Evolutionary conservation across 1,284 basidiomycete species (phyloP).

Genomic region (Stereum hirsutum): DNA sequence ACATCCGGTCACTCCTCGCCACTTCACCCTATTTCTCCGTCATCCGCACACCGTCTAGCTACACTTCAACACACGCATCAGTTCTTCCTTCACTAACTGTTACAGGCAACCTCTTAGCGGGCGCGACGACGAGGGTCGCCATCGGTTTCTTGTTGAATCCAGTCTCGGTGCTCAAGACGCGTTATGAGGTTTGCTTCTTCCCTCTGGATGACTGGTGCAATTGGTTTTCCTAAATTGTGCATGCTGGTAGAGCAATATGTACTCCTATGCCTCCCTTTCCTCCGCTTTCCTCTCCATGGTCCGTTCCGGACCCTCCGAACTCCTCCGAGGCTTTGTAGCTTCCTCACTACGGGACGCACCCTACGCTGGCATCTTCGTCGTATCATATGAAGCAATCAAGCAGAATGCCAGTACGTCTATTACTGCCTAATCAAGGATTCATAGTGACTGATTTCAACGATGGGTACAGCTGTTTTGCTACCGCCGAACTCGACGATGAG

Average conservation of each 20-base stretch:
- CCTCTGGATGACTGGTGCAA: too few species aligned
- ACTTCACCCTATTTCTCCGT: conserved; percentile 52
- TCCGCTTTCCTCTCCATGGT: conserved; percentile 56
- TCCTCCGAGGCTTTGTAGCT: conserved; percentile 85
- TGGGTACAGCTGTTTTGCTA: conserved; percentile 18
- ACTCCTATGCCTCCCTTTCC: conserved; percentile 61
- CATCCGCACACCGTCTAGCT: conserved; percentile 18
- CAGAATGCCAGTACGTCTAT: conserved; percentile 46
- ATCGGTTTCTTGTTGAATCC: conserved; percentile 92
- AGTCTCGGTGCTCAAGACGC: conserved; percentile 89
- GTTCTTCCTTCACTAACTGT: conserved; percentile 72
- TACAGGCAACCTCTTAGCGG: conserved; percentile 84
- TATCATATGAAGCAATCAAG: conserved; percentile 86
- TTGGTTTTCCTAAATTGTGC: conserved; percentile 2
- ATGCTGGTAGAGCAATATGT: conserved; percentile 62
- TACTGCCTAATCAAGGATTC: conserved; percentile 4
- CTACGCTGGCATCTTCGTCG: conserved; percentile 90
- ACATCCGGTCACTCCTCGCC: conserved; percentile 66
- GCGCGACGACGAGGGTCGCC: conserved; percentile 76
- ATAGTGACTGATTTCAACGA: conserved; percentile 16
- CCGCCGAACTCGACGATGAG: conserved; percentile 30
- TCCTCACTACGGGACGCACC: conserved; percentile 93
- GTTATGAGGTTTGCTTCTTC: conserved; percentile 86
- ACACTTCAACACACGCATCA: conserved; percentile 26
- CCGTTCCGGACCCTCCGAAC: conserved; percentile 69